Conservation (phyloP, 495 filamentous ascomycete genomes). For the Talaromyces wortmannii region DNA sequence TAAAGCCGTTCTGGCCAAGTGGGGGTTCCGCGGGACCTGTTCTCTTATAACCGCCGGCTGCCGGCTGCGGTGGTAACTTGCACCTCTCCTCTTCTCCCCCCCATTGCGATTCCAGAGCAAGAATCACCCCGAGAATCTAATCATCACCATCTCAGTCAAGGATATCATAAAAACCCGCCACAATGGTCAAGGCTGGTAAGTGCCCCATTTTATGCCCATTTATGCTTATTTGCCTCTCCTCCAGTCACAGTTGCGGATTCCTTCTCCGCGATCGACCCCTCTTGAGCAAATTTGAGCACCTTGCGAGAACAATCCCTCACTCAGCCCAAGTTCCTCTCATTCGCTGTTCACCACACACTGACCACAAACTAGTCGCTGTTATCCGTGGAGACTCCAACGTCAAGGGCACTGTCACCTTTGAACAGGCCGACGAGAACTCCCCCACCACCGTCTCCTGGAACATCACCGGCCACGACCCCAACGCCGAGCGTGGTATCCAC, state of each 20-base stretch:
- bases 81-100: too few species aligned
- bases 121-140: neutral
- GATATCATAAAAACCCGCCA: conserved; percentile 35
- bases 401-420: conserved; percentile 86
- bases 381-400: conserved; percentile 56
- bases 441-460: conserved; percentile 87
- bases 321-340: neutral
- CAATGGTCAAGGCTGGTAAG: conserved; percentile 96
- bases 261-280: conserved; percentile 29
- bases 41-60: too few species aligned
- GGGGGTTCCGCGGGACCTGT: too few species aligned
- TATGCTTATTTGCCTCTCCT: conserved; percentile 5
- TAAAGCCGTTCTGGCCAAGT: too few species aligned
- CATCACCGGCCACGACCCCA: conserved; percentile 87
- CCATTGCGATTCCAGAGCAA: neutral
- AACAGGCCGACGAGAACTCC: conserved; percentile 73
- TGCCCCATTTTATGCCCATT: conserved; percentile 16
- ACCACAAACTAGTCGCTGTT: neutral
- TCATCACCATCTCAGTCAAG: neutral
- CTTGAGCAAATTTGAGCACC: conserved; percentile 51
- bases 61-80: too few species aligned
- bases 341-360: neutral
- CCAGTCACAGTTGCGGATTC: conserved; percentile 5
- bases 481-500: conserved; percentile 94
- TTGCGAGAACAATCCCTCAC: conserved; percentile 18